These are phyloP conservation scores for Pseudoneurospora amorphoporcata DNA, from an alignment of 495 filamentous ascomycete species.

Conservation along the genomic window DNA sequence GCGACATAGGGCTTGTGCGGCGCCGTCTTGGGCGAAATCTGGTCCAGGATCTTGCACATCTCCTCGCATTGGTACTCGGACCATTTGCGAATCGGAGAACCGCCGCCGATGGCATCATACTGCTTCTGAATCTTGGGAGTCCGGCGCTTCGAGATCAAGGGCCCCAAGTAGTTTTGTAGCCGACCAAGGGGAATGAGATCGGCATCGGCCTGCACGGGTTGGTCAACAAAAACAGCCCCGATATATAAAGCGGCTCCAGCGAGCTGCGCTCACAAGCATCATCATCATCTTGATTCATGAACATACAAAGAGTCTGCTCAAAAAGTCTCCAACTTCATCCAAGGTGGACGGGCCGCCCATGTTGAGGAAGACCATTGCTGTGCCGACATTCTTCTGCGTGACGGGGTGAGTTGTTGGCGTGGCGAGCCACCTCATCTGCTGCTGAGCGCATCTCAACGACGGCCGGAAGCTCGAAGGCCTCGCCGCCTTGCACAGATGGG, in stretches of 20 bases:
- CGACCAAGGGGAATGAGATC: conserved; percentile 95
- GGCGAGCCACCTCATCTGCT: conserved; percentile 45
- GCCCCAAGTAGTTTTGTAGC: conserved; percentile 82
- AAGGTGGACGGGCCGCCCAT: conserved; percentile 94
- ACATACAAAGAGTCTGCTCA: conserved; percentile 86
- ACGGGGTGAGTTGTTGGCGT: conserved; percentile 59
- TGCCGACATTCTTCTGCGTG: conserved; percentile 53
- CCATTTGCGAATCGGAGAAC: conserved; percentile 96
- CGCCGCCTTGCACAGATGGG: conserved; percentile 33
- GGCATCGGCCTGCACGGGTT: conserved; percentile 57
- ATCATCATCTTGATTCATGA: neutral
- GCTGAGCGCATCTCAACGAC: conserved; percentile 17
- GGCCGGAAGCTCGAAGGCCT: conserved; percentile 15
- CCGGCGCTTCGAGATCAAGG: conserved; percentile 71
- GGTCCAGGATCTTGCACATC: conserved; percentile 94
- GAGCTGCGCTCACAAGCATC: neutral
- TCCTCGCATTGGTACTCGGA: conserved; percentile 84
- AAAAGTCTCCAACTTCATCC: conserved; percentile 78
- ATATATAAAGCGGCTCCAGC: neutral
- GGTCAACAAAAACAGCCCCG: conserved; percentile 6
- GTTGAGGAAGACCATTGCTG: conserved; percentile 97
- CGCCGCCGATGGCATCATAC: conserved; percentile 90
- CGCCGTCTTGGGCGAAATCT: conserved; percentile 80
- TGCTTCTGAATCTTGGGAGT: conserved; percentile 95
- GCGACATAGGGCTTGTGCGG: conserved; percentile 98